phyloP scores from a whole-genome alignment of 495 filamentous ascomycete genomes.

The Evernia prunastri region DNA sequence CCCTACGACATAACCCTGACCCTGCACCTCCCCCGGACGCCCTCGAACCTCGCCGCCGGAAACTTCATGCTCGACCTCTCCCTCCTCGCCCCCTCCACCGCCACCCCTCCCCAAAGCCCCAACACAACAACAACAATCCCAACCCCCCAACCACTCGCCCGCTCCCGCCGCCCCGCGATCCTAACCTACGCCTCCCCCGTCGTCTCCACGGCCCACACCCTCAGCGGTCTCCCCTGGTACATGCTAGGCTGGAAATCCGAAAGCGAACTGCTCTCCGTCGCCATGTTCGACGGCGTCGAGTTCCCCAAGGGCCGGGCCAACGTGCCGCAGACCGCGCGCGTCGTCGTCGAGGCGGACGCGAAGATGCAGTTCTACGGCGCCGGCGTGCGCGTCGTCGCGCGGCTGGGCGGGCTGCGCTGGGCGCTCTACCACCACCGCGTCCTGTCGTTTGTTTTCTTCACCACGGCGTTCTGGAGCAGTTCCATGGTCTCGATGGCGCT shows the following conservation, averaged over 20 bases:
- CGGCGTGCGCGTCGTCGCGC: constrained; percentile 59
- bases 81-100: constrained; percentile 43
- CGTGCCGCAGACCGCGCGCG: constrained; percentile 49
- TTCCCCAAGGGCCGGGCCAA: constrained; percentile 53
- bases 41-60: constrained; percentile 50
- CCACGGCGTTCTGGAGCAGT: constrained; percentile 62
- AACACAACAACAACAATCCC: constrained; percentile 13
- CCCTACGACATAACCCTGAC: constrained; percentile 63
- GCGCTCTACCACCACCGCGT: constrained; percentile 77
- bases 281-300: constrained; percentile 63
- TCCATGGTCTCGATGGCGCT: constrained; percentile 57
- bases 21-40: constrained; percentile 62
- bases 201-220: constrained; percentile 44
- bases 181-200: constrained; percentile 59
- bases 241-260: constrained; percentile 51
- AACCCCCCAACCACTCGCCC: constrained; percentile 24
- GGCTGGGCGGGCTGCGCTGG: constrained; percentile 71
- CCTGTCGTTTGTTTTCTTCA: constrained; percentile 59
- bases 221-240: constrained; percentile 53
- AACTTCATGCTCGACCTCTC: constrained; percentile 94
- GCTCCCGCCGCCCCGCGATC: constrained; percentile 55
- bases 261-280: constrained; percentile 53
- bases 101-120: constrained; percentile 26
- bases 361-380: constrained; percentile 69
- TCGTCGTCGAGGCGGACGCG: constrained; percentile 62